Percentiles rank a stretch among this genome's conserved stretches.
Evolutionary conservation across 1,139 yeast genomes (phyloP).

Genomic region (Scheffersomyces illinoinensis): DNA sequence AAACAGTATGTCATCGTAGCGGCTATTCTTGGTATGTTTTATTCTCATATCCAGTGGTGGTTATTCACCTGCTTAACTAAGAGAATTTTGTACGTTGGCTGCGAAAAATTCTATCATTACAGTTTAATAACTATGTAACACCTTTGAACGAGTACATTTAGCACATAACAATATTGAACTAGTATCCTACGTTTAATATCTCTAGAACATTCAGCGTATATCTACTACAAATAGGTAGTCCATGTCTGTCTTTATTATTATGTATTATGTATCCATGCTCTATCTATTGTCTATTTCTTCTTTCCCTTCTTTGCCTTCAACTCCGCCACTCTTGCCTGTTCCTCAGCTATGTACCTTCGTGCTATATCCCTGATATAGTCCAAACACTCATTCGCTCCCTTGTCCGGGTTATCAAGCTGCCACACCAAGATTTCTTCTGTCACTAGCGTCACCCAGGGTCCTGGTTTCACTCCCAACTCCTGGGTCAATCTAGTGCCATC

Average conservation of each 20-base stretch:
- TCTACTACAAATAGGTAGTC: background rate
- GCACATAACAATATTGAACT: background rate
- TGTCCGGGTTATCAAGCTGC: constrained; percentile 74
- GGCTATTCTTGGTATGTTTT: background rate
- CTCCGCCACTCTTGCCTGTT: background rate
- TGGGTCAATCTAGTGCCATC: constrained; percentile 70
- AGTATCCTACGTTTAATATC: background rate
- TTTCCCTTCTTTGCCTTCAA: background rate
- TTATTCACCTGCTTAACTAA: background rate
- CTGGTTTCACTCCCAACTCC: constrained; percentile 61
- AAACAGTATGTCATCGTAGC: no score
- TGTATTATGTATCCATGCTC: background rate
- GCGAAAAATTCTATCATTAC: background rate
- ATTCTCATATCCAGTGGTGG: background rate
- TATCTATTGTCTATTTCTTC: background rate
- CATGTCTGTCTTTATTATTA: background rate
- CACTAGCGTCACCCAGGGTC: constrained; percentile 75
- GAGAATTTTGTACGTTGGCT: background rate
- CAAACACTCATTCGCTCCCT: constrained; percentile 54
- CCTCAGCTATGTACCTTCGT: background rate
- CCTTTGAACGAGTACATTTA: background rate
- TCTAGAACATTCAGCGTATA: background rate
- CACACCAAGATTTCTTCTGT: constrained; percentile 59
- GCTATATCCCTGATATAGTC: constrained; percentile 33
- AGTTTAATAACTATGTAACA: background rate